A percentile compares a stretch with the other conserved stretches of the same genome.
These are phyloP conservation scores for Solanum bulbocastanum DNA, from an alignment of 257 asterid genomes.

Conservation along the genomic window DNA sequence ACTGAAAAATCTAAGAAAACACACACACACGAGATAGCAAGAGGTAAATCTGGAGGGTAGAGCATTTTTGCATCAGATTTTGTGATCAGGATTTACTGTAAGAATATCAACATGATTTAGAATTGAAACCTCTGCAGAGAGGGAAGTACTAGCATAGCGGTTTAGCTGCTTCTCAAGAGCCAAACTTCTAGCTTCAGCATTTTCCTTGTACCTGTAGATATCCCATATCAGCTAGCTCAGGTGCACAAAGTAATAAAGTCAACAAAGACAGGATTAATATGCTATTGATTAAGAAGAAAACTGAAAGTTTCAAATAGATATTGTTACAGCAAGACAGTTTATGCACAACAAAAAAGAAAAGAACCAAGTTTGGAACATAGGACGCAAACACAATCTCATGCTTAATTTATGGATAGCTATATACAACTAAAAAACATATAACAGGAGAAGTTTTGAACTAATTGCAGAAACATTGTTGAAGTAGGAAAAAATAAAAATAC, in stretches of 20 bases:
- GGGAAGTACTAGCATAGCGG: slow-evolving; percentile 78
- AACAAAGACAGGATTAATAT: neutral
- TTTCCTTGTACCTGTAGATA: slow-evolving; percentile 58
- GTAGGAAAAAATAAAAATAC: neutral
- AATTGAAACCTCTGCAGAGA: slow-evolving; percentile 65
- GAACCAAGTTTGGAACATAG: neutral
- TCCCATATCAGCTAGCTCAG: slow-evolving; percentile 1
- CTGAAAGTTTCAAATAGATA: neutral
- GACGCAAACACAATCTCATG: neutral
- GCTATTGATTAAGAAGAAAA: neutral
- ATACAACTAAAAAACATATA: neutral
- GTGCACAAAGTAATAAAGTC: neutral
- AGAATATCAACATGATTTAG: neutral
- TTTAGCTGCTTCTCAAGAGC: slow-evolving; percentile 68
- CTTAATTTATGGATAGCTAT: neutral
- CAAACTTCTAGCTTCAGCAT: slow-evolving; percentile 46
- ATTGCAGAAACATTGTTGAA: neutral
- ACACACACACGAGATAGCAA: neutral
- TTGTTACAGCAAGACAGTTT: neutral
- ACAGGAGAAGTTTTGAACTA: neutral
- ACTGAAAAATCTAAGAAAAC: neutral
- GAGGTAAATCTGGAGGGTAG: neutral
- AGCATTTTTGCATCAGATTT: neutral
- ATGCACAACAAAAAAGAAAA: neutral
- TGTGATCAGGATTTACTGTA: neutral